Evolutionary conservation across 768 basidiomycete genomes (phyloP).

Genomic region (Melanogaster broomeanus): DNA sequence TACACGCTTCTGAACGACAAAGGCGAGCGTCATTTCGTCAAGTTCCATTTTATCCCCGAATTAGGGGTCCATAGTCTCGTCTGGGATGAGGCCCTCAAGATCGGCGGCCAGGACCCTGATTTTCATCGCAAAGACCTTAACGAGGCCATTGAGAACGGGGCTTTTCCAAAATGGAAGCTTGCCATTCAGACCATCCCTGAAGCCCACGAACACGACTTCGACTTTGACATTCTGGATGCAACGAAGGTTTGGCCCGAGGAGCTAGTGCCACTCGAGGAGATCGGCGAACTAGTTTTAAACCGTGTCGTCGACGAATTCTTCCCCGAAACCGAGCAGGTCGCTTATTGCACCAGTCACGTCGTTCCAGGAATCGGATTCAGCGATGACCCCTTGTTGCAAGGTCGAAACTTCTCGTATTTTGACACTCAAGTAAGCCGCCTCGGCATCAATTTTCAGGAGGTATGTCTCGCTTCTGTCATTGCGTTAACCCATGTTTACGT

Average conservation of each 20-base stretch:
- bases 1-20: slow-evolving; percentile 70
- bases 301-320: slow-evolving; percentile 75
- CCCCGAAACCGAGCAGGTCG: slow-evolving; percentile 85
- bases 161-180: slow-evolving; percentile 77
- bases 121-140: slow-evolving; percentile 86
- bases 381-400: slow-evolving; percentile 80
- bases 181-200: slow-evolving; percentile 67
- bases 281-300: slow-evolving; percentile 74
- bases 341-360: slow-evolving; percentile 71
- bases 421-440: slow-evolving; percentile 84
- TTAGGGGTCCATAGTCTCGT: slow-evolving; percentile 81
- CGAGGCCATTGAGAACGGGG: slow-evolving; percentile 76
- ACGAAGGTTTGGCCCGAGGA: slow-evolving; percentile 89
- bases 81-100: slow-evolving; percentile 91
- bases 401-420: slow-evolving; percentile 84
- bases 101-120: slow-evolving; percentile 84
- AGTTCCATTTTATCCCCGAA: slow-evolving; percentile 83
- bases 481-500: neutral
- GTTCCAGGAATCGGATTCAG: slow-evolving; percentile 72
- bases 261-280: slow-evolving; percentile 70
- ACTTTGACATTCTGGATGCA: slow-evolving; percentile 85
- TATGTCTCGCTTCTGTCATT: slow-evolving; percentile 19
- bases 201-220: slow-evolving; percentile 75
- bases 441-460: slow-evolving; percentile 79
- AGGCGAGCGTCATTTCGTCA: slow-evolving; percentile 78